A percentile compares a stretch with the other conserved stretches of the same genome.
phyloP scores from a whole-genome alignment of 768 basidiomycete species.

The Suillus clintonianus region DNA sequence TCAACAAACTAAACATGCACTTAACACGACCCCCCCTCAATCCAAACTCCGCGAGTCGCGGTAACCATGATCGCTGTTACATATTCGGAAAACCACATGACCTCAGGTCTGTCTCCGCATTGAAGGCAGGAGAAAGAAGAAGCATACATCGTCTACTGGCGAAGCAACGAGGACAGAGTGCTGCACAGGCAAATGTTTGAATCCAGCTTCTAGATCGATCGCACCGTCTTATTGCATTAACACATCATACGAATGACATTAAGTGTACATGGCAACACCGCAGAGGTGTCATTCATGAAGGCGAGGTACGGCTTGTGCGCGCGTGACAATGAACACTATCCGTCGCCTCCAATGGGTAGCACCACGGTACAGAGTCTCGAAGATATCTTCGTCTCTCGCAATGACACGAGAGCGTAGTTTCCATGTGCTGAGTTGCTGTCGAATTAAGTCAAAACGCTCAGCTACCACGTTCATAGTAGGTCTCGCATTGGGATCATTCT shows the following conservation, averaged over 20 bases:
- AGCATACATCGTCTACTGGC: too few species aligned
- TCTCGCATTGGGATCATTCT: conserved; percentile 20
- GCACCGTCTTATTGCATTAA: too few species aligned
- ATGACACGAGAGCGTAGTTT: conserved; percentile 31
- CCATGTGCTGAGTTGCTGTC: conserved; percentile 4
- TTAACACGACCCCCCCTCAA: neutral
- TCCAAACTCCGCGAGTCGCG: neutral
- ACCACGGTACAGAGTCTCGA: conserved; percentile 13
- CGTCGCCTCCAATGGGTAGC: conserved; percentile 28
- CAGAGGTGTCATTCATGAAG: too few species aligned
- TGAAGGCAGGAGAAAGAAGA: too few species aligned
- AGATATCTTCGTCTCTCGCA: conserved; percentile 10
- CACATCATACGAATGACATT: too few species aligned
- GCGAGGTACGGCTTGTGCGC: neutral
- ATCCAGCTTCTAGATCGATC: too few species aligned
- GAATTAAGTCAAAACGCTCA: conserved; percentile 16
- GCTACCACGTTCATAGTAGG: conserved; percentile 25
- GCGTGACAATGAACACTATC: conserved; percentile 9
- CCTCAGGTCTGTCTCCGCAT: neutral
- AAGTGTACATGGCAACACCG: too few species aligned
- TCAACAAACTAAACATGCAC: too few species aligned
- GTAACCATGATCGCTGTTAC: neutral
- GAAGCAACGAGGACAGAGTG: too few species aligned
- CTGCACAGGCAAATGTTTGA: too few species aligned
- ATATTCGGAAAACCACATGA: neutral